Conservation (phyloP, 106 monocot species). For the Hemerocallis citrina region DNA sequence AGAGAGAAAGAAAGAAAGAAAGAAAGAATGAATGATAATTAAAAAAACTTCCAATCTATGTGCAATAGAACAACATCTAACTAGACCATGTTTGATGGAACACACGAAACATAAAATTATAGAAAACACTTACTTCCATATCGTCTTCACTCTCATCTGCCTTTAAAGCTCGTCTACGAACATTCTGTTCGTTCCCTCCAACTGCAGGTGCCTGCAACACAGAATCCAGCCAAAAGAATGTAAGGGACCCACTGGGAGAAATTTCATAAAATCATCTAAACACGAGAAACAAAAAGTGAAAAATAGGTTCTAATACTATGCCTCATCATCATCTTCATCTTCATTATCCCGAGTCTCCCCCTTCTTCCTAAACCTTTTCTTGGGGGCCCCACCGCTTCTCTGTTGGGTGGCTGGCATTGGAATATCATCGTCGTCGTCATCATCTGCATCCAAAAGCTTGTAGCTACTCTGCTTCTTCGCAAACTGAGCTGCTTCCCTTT, state of each 20-base stretch:
- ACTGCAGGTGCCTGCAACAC: constrained; percentile 17
- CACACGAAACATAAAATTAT: too few relatives aligned
- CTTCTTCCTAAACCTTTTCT: constrained; percentile 65
- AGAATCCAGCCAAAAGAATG: constrained; percentile 19
- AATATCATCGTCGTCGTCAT: constrained; percentile 37
- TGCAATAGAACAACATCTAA: too few relatives aligned
- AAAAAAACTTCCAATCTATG: too few relatives aligned
- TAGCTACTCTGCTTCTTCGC: constrained; percentile 74
- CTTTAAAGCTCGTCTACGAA: constrained; percentile 6
- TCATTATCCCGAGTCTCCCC: constrained; percentile 29
- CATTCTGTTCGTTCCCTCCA: constrained; percentile 13
- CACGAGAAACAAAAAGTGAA: constrained; percentile 1
- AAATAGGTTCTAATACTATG: constrained; percentile 5
- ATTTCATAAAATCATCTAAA: background rate
- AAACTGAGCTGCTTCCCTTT: constrained; percentile 58
- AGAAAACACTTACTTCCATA: constrained; percentile 5
- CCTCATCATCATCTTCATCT: constrained; percentile 76
- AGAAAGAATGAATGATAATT: too few relatives aligned
- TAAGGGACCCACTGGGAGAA: constrained; percentile 10
- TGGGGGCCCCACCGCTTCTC: constrained; percentile 18
- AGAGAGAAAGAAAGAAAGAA: too few relatives aligned
- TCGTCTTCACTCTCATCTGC: constrained; percentile 3
- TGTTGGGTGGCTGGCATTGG: constrained; percentile 1
- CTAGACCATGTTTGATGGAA: too few relatives aligned
- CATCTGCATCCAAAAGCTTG: constrained; percentile 65